Evolutionary conservation across 1,139 yeast species (phyloP).

Genomic region (Yamadazyma mexicana): DNA sequence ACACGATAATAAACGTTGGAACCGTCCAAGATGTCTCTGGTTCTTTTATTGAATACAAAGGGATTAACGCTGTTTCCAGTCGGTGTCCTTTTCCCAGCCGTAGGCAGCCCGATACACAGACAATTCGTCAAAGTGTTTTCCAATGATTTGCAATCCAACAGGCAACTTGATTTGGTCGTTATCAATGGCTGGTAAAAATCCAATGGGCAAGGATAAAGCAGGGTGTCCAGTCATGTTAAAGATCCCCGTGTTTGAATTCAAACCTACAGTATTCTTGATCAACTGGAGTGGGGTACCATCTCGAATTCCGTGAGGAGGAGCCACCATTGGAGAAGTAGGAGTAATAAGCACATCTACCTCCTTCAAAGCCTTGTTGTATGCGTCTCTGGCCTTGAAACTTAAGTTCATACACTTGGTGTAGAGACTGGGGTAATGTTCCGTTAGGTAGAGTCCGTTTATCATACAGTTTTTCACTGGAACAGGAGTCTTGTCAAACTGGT

Average conservation of each 20-base stretch:
- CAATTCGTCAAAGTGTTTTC: slow-evolving; percentile 16
- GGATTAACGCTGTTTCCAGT: too few relatives aligned
- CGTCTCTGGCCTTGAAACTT: slow-evolving; percentile 28
- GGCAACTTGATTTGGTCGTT: slow-evolving; percentile 25
- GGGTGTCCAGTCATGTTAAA: slow-evolving; percentile 39
- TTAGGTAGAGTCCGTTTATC: slow-evolving; percentile 28
- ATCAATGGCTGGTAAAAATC: slow-evolving; percentile 23
- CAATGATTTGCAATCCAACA: slow-evolving; percentile 23
- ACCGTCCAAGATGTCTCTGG: too few relatives aligned
- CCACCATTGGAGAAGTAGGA: slow-evolving; percentile 14
- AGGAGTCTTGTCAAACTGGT: slow-evolving; percentile 26
- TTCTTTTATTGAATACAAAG: too few relatives aligned
- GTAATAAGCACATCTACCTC: slow-evolving; percentile 14
- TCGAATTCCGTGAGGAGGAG: slow-evolving; percentile 15
- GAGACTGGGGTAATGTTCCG: slow-evolving; percentile 29
- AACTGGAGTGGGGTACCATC: slow-evolving; percentile 16
- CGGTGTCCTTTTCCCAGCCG: slow-evolving; percentile 30
- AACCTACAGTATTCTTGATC: slow-evolving; percentile 27
- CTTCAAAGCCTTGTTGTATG: slow-evolving; percentile 27
- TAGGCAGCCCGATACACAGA: slow-evolving; percentile 17
- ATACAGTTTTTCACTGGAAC: slow-evolving; percentile 26
- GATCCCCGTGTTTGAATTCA: slow-evolving; percentile 34
- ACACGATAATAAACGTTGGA: too few relatives aligned
- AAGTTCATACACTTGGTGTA: slow-evolving; percentile 33
- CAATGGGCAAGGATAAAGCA: slow-evolving; percentile 31